Evolutionary conservation across 2,329 filamentous ascomycete genomes (phyloP).

Genomic region (Aureobasidium zeae): DNA sequence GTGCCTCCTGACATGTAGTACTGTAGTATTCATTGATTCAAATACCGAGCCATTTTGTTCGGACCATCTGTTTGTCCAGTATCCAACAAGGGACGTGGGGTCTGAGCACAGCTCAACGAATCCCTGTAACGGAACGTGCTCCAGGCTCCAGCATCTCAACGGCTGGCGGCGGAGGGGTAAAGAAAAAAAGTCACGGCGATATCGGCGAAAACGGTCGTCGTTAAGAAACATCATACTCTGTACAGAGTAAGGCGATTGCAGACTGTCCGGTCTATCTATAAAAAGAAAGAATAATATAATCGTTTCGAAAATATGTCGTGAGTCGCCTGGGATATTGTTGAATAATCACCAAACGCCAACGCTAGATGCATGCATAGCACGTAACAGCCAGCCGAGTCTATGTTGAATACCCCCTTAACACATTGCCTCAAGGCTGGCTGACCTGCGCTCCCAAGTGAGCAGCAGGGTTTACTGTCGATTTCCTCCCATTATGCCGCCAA

Average conservation of each 20-base stretch:
- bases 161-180: no score
- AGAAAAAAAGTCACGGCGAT: not conserved
- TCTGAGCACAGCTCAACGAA: slow-evolving; percentile 9
- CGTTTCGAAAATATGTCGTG: slow-evolving; percentile 14
- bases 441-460: slow-evolving; percentile 14
- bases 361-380: slow-evolving; percentile 20
- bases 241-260: not conserved
- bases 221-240: slow-evolving; percentile 7
- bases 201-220: not conserved
- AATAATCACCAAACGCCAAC: slow-evolving; percentile 22
- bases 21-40: not conserved
- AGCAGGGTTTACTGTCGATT: slow-evolving; percentile 13
- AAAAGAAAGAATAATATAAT: slow-evolving; percentile 13
- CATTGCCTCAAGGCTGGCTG: slow-evolving; percentile 17
- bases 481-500: not conserved
- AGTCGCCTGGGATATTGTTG: slow-evolving; percentile 21
- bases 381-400: slow-evolving; percentile 19
- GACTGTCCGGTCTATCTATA: slow-evolving; percentile 14
- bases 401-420: slow-evolving; percentile 21
- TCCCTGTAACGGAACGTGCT: not conserved
- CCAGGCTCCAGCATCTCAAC: no score
- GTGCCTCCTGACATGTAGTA: not conserved
- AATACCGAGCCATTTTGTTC: not conserved
- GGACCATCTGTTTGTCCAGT: slow-evolving; percentile 1
- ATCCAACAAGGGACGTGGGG: not conserved